These are phyloP conservation scores for Alectoria sarmentosa DNA, from an alignment of 495 filamentous ascomycete genomes.

Conservation along the genomic window DNA sequence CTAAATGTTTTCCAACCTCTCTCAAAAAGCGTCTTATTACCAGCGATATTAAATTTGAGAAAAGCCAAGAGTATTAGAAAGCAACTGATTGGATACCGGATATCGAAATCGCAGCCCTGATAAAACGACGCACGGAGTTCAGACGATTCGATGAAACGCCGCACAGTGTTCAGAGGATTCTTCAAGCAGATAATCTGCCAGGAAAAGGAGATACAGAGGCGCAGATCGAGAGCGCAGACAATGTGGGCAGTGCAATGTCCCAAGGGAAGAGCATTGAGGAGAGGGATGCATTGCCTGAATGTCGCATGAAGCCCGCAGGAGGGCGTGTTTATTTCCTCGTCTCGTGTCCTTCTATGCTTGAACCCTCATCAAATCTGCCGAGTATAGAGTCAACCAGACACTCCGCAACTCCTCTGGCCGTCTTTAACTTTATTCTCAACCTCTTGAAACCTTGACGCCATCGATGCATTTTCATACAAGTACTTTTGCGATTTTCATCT, in stretches of 20 bases:
- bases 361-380: not conserved
- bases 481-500: not conserved
- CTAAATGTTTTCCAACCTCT: no score
- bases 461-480: not conserved
- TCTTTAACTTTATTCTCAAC: not conserved
- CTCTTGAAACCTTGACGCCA: not conserved
- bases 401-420: not conserved
- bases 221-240: not conserved
- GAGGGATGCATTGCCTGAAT: not conserved
- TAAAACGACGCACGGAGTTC: no score
- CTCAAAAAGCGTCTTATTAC: no score
- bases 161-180: no score
- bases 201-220: not conserved
- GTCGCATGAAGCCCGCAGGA: not conserved
- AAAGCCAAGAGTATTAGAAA: no score
- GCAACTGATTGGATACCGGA: no score
- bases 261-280: not conserved
- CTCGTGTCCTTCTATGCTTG: not conserved
- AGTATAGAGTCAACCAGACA: not conserved
- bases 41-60: no score
- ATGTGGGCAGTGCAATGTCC: not conserved
- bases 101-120: no score
- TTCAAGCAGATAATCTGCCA: no score
- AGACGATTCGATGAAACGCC: no score
- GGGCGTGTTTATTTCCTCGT: not conserved